Evolutionary conservation across 495 filamentous ascomycete genomes (phyloP).

Genomic region (Penicillium flavigenum): DNA sequence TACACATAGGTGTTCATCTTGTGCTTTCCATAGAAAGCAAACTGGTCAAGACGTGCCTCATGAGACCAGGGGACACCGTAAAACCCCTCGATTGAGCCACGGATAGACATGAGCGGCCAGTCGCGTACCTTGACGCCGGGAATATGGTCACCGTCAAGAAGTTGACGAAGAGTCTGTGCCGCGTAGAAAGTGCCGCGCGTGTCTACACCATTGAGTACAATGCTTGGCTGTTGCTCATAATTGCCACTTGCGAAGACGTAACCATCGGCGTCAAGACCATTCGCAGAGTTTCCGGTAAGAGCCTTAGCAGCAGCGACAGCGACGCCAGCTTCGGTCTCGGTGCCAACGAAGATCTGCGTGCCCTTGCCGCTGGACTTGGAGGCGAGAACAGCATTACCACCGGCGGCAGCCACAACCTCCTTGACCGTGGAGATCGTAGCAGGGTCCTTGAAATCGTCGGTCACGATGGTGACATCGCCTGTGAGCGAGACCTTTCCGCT

Average conservation of each 20-base stretch:
- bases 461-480: slow-evolving; percentile 14
- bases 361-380: slow-evolving; percentile 8
- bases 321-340: slow-evolving; percentile 1
- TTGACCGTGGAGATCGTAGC: slow-evolving; percentile 18
- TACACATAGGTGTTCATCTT: slow-evolving; percentile 25
- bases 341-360: slow-evolving; percentile 20
- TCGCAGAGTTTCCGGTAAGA: slow-evolving; percentile 14
- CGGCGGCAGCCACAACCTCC: slow-evolving; percentile 10
- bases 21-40: slow-evolving; percentile 19
- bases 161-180: slow-evolving; percentile 20
- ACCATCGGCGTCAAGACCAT: slow-evolving; percentile 16
- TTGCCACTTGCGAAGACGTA: slow-evolving; percentile 17
- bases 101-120: slow-evolving; percentile 23
- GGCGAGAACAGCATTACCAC: slow-evolving; percentile 10
- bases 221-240: slow-evolving; percentile 13
- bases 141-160: slow-evolving; percentile 5
- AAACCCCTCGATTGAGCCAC: slow-evolving; percentile 22
- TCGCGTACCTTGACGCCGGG: slow-evolving; percentile 18
- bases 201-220: slow-evolving; percentile 21
- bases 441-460: slow-evolving; percentile 14
- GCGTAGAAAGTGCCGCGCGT: slow-evolving; percentile 22
- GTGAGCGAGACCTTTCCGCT: slow-evolving; percentile 10
- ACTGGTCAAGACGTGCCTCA: slow-evolving; percentile 20
- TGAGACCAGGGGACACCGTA: slow-evolving; percentile 22
- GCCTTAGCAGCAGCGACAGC: slow-evolving; percentile 10